Evolutionary conservation across 257 asterid species (phyloP), one percentile per base, ranked within the genome.

Genomic region (Voacanga thouarsii): DNA sequence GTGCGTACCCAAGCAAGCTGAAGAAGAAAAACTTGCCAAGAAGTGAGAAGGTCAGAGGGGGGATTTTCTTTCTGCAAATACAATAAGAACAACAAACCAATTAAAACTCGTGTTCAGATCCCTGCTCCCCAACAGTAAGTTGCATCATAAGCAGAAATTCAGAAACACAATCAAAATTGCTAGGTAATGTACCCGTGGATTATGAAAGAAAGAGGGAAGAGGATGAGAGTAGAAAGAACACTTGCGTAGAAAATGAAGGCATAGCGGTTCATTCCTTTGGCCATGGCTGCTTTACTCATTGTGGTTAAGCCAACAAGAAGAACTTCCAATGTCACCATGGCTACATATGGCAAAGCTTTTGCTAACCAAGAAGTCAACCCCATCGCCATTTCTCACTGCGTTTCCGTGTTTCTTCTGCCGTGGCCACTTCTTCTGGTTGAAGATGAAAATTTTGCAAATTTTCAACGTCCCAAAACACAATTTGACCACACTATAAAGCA

Each of bases 211-310:
- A 66, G 37, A 66, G 47, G 71, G 37, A 82, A 57, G 53, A 83
- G 84, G 26, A 82, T 3, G 3, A 82, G 74, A 49, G 83, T 68
- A 65, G 88, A 72, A 71, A 84, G 71, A 15, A 78, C 83, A 65
- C 74, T 82, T 28, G 89, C 74, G 26, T 88, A 88, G 5, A 71
- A 79, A 75, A 88, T 60, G 71, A 82, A 82, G 69, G 80, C 85
- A 55, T 76, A 87, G 70, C 63, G 82, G 60, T 71, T 82, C 68
- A 82, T 65, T 14, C 88, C 89, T 24, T 78, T 77, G 2, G 85
- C 12, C 5, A 84, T 78, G 51, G 91, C 91, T 37, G 83, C 86
- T 83, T 85, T 85, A 76, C 75, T 66, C 18, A 66, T 4, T 39
- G 71, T 66, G 18, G 39, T 66, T 37, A 15, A 5, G 24, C 71